Conservation (phyloP, 352 stramenopile genomes). For the Chrysophaeum taylorii region DNA sequence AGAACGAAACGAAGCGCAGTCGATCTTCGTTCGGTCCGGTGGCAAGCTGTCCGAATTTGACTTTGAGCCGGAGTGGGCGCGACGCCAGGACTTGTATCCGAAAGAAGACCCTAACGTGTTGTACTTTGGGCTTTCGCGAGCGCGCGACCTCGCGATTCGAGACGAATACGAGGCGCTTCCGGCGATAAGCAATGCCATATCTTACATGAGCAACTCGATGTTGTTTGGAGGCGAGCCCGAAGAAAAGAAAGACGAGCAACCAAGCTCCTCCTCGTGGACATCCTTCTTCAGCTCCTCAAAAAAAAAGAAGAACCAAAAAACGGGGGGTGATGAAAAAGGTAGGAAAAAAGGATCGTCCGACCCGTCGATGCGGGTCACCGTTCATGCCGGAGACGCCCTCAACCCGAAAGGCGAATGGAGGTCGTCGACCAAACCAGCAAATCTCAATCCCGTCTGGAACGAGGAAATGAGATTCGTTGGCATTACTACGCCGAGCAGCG, state of each 20-base stretch:
- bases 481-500: too few species aligned
- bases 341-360: too few species aligned
- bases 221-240: background rate
- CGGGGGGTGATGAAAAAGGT: too few species aligned
- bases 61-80: background rate
- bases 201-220: background rate
- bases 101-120: background rate
- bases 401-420: too few species aligned
- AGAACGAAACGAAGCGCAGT: background rate
- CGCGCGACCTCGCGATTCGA: background rate
- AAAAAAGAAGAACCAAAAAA: background rate
- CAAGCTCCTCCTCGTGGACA: background rate
- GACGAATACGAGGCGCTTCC: too few species aligned
- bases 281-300: background rate
- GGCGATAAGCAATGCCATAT: background rate
- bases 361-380: too few species aligned
- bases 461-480: too few species aligned
- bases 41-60: too few species aligned
- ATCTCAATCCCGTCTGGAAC: too few species aligned
- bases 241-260: background rate
- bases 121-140: background rate
- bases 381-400: too few species aligned
- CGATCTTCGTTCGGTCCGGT: too few species aligned
- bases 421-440: too few species aligned
- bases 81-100: background rate